Evolutionary conservation across 2,329 filamentous ascomycete genomes (phyloP), one percentile per base, ranked within the genome.

Genomic region (Neurospora sp.): DNA sequence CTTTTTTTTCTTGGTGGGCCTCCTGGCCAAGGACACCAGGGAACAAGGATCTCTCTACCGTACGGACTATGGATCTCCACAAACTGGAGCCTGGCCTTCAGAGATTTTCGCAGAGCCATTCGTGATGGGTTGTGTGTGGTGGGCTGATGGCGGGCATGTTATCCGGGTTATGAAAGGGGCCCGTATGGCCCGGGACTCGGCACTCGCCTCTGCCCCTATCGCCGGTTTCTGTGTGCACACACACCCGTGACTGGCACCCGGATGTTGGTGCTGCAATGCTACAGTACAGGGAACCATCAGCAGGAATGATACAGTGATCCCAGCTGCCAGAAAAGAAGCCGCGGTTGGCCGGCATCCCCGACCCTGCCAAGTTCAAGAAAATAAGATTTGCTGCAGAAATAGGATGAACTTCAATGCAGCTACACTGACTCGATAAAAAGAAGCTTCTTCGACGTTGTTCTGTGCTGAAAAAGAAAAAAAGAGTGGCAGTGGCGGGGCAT

Each of bases 191-290:
- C 41, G 39, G 67, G 67, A 57, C 67, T 68, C 67, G 67, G 67
- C 67, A 57, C 67, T 68, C 67, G 40, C 67, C 41, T 68, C 67
- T 62, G 52, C 23, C 52, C 52, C 52, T 62, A 62, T 8, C 23
- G 15, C 52, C 52, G 52, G 23, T 62, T 62, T 62, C 52, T 62
- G 23, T 57, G 52, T 43, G 41, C 41, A 19, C 41, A 43, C 17
- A 28, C 19, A 15, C 11, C 19, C 43, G 43, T 52, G 43, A 52
- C 43, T 52, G 43, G 19, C 43, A 11, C 19, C 43, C 43, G 43
- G 52, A 23, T 15, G 52, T 62, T 62, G 52, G 23, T 62, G 52
- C 52, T 62, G 52, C 52, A 62, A 28, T 62, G 52, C 28, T 62
- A 62, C 52, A 36, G 52, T 62, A 62, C 52, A 62, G 52, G 52